These are phyloP conservation scores for Baorangia bicolor DNA, from an alignment of 768 basidiomycete genomes.

Conservation along the genomic window DNA sequence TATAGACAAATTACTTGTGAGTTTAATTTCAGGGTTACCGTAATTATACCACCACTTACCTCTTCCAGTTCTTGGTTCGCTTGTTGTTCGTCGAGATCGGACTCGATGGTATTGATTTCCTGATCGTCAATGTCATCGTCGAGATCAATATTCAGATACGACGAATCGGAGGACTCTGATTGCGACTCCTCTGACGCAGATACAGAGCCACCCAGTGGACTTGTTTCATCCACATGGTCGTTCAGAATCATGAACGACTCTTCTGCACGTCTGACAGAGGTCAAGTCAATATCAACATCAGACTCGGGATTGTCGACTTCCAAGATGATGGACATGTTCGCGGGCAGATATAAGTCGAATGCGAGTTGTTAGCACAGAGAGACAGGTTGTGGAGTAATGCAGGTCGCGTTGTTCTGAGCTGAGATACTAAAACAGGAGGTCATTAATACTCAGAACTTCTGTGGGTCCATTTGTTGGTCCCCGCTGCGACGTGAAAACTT, in stretches of 20 bases:
- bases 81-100: conserved; percentile 13
- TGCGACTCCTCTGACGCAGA: conserved; percentile 6
- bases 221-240: conserved; percentile 1
- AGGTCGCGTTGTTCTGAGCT: background rate
- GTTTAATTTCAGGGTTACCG: background rate
- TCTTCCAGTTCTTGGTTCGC: conserved; percentile 13
- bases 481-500: conserved; percentile 3
- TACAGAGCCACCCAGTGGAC: background rate
- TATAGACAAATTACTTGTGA: background rate
- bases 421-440: background rate
- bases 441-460: conserved; percentile 8
- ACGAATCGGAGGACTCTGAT: conserved; percentile 21
- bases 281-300: conserved; percentile 6
- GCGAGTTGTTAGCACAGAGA: no score
- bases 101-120: conserved; percentile 15
- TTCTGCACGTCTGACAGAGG: conserved; percentile 3
- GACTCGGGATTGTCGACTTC: conserved; percentile 14
- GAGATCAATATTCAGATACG: conserved; percentile 19
- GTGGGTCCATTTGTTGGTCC: conserved; percentile 19
- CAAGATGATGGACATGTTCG: conserved; percentile 15
- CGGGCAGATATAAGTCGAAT: no score
- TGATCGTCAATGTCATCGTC: conserved; percentile 13
- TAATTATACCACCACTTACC: background rate
- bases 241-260: conserved; percentile 11
- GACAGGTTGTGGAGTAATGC: background rate